Evolutionary conservation across 257 asterid genomes (phyloP).

Genomic region (Fraxinus anomala): DNA sequence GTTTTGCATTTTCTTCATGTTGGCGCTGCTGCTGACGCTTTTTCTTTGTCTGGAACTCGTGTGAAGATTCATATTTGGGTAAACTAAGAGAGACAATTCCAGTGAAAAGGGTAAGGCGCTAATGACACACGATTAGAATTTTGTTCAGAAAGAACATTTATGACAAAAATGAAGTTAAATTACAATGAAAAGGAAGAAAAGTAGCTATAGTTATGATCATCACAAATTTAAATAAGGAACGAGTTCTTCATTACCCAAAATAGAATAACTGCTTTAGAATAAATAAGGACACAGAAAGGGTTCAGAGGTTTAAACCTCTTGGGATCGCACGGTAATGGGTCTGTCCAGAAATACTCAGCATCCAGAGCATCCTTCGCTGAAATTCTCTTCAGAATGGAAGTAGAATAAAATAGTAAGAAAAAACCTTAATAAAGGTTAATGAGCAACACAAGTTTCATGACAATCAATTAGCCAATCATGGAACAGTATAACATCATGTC

Average conservation of each 20-base stretch:
- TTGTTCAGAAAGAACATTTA: background rate
- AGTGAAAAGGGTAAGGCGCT: slow-evolving; percentile 13
- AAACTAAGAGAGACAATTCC: slow-evolving; percentile 39
- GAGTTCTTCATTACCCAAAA: background rate
- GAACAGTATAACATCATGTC: background rate
- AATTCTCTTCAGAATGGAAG: slow-evolving; percentile 58
- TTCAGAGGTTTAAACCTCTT: slow-evolving; percentile 50
- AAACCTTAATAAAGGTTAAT: slow-evolving; percentile 23
- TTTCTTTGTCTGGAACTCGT: slow-evolving; percentile 89
- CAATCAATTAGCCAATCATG: slow-evolving; percentile 4
- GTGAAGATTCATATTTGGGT: slow-evolving; percentile 83
- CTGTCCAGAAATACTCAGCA: slow-evolving; percentile 87
- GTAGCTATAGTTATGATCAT: too few species aligned
- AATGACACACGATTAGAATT: background rate
- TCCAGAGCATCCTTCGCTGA: slow-evolving; percentile 87
- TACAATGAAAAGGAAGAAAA: too few species aligned
- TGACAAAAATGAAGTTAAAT: too few species aligned
- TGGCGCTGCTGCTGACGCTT: slow-evolving; percentile 85
- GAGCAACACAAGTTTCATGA: background rate
- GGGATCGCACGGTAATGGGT: slow-evolving; percentile 88
- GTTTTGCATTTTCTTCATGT: slow-evolving; percentile 70
- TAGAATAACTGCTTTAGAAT: background rate
- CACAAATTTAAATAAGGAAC: background rate
- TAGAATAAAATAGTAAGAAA: background rate
- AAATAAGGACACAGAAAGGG: background rate